These are phyloP conservation scores for Pythium apleroticum DNA, from an alignment of 352 stramenopile genomes.

Conservation along the genomic window DNA sequence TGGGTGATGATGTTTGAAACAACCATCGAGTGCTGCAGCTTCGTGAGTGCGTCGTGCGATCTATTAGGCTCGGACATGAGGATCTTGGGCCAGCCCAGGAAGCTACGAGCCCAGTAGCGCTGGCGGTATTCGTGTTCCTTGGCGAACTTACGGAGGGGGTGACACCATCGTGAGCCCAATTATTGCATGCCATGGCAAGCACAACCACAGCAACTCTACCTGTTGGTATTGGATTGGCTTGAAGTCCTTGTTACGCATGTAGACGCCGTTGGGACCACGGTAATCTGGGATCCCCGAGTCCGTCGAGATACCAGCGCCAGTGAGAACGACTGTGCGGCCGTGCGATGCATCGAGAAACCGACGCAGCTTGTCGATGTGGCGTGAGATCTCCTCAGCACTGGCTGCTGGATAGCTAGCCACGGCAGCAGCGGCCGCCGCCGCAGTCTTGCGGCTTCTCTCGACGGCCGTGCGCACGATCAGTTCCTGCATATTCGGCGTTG, in stretches of 20 bases:
- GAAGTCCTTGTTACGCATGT: conserved; percentile 92
- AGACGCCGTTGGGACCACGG: conserved; percentile 92
- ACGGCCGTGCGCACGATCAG: conserved; percentile 30
- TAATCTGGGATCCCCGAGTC: conserved; percentile 98
- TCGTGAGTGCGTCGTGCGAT: conserved; percentile 88
- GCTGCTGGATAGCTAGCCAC: conserved; percentile 12
- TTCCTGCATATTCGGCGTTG: conserved; percentile 18
- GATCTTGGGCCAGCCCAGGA: conserved; percentile 89
- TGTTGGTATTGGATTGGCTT: conserved; percentile 97
- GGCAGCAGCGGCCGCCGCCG: conserved; percentile 20
- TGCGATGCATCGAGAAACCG: conserved; percentile 54
- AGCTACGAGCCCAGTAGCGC: conserved; percentile 94
- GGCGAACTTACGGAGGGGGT: conserved; percentile 41
- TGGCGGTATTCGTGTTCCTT: conserved; percentile 73
- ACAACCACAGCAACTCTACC: conserved; percentile 50
- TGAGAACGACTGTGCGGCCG: conserved; percentile 81
- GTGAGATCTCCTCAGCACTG: conserved; percentile 18
- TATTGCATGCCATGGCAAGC: background rate
- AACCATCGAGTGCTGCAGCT: conserved; percentile 52
- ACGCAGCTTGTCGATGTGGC: conserved; percentile 40
- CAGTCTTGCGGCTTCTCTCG: conserved; percentile 25
- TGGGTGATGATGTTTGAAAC: conserved; percentile 91
- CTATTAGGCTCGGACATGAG: conserved; percentile 76
- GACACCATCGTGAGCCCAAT: too few species aligned
- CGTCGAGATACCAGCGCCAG: conserved; percentile 95